Conservation (phyloP, 352 stramenopile genomes). For the Phytophthora pini region DNA sequence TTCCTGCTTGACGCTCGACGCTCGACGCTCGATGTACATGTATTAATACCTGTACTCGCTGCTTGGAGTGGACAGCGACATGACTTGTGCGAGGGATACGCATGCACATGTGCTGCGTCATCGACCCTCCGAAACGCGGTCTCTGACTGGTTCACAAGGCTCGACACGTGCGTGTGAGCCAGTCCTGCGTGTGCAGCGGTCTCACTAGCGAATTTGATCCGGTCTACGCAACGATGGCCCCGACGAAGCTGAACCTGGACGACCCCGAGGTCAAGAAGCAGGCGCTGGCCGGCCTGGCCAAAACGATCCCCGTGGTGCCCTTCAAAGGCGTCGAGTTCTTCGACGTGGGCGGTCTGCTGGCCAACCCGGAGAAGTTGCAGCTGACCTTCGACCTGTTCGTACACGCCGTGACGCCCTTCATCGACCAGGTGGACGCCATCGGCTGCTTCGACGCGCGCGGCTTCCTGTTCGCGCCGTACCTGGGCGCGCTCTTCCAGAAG, state of each 20-base stretch:
- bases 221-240: constrained; percentile 29
- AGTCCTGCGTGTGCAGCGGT: constrained; percentile 17
- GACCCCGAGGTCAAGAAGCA: constrained; percentile 57
- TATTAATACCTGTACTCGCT: background rate
- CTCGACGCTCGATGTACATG: background rate
- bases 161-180: constrained; percentile 12
- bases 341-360: constrained; percentile 96
- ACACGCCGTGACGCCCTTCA: constrained; percentile 62
- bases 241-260: constrained; percentile 48
- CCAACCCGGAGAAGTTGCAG: constrained; percentile 88
- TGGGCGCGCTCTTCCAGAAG: constrained; percentile 95
- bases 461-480: constrained; percentile 97
- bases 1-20: too few relatives aligned
- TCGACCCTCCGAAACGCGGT: constrained; percentile 11
- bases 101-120: constrained; percentile 19
- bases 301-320: constrained; percentile 94
- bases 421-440: constrained; percentile 75
- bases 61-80: constrained; percentile 25
- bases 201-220: constrained; percentile 37
- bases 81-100: constrained; percentile 32
- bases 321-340: constrained; percentile 98
- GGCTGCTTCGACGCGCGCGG: constrained; percentile 96
- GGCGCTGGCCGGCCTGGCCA: constrained; percentile 74
- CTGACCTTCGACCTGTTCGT: constrained; percentile 95
- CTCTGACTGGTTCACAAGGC: constrained; percentile 31